These are phyloP conservation scores for Helichrysum umbraculigerum DNA, from an alignment of 129 eudicot species.

Conservation along the genomic window DNA sequence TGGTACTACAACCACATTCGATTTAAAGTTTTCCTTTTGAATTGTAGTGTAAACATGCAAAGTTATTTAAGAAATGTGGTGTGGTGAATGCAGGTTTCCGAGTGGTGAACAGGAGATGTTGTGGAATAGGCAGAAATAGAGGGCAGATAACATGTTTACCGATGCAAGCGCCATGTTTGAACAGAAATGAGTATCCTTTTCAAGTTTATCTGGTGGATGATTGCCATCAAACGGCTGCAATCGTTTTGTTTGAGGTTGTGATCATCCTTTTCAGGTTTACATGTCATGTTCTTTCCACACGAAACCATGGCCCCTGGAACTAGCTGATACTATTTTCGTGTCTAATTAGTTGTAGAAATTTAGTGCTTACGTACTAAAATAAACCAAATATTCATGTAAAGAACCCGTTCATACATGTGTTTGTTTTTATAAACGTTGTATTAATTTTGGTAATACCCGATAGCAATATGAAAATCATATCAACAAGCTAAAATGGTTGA, in stretches of 20 bases:
- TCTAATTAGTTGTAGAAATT: slow-evolving; percentile 16
- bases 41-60: background rate
- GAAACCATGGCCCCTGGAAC: slow-evolving; percentile 64
- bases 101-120: slow-evolving; percentile 70
- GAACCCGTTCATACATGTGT: background rate
- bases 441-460: background rate
- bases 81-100: slow-evolving; percentile 54
- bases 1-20: slow-evolving; percentile 44
- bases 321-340: slow-evolving; percentile 26
- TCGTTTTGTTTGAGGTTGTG: slow-evolving; percentile 55
- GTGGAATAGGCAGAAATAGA: slow-evolving; percentile 85
- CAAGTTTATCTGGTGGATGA: slow-evolving; percentile 48
- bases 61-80: background rate
- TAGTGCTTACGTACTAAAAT: background rate
- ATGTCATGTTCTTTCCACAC: slow-evolving; percentile 51
- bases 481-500: background rate
- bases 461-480: background rate
- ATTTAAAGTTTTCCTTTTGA: background rate
- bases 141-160: slow-evolving; percentile 95
- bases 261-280: slow-evolving; percentile 48
- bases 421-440: slow-evolving; percentile 1
- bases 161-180: slow-evolving; percentile 64
- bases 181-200: slow-evolving; percentile 64
- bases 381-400: slow-evolving; percentile 12
- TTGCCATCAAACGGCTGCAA: slow-evolving; percentile 61